Base-by-base conservation (phyloP, 139 green algal species). In the Chlorella sp. region DNA sequence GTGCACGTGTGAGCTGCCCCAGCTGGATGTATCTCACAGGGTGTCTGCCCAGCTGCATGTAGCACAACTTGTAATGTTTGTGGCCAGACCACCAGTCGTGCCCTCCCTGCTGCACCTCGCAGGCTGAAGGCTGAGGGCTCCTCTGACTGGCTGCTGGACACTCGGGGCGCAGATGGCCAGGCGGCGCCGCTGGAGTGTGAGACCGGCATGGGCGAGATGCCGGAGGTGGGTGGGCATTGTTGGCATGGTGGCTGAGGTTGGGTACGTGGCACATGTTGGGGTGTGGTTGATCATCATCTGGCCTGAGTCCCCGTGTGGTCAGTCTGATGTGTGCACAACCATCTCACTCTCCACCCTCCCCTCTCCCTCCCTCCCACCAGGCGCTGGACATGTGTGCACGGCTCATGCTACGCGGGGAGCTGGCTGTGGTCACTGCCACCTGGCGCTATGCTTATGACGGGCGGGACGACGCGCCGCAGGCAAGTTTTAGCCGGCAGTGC, bases 401-500 rank as follows among this genome's bases (percentile, higher is more conserved):
- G 81, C 89, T 98, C n/a, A 97, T 96, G 93, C 85, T 96, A 47
- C 88, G 87, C 13, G 89, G 89, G 7, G 95, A 98, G 87, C 47
- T 94, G n/a, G 79, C 90, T 7, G 21, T 70, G 4, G 83, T 94
- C 65, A 62, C 72, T 38, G 76, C 76, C 60, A 67, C 56, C 47
- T 80, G 81, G 81, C 63, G 68, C 18, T 71, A 79, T 26, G 55
- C 67, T 7, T 89, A 87, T 60, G 44, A 78, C 76, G 68, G 80
- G 1, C 71, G 85, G 30, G 23, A 82, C 21, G 80, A 85, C 26
- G 76, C 76, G 13, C 74, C 85, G n/a, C 38, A 85, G 78, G 78
- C 74, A 23, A 15, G 73, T 6, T 51, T n/a, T n/a, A n/a, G n/a
- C n/a, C n/a, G n/a, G n/a, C n/a, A n/a, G n/a, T n/a, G n/a, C n/a